Evolutionary conservation across 331 rosid genomes (phyloP), one percentile per base, ranked within the genome.

Genomic region (Dryas integrifolia): DNA sequence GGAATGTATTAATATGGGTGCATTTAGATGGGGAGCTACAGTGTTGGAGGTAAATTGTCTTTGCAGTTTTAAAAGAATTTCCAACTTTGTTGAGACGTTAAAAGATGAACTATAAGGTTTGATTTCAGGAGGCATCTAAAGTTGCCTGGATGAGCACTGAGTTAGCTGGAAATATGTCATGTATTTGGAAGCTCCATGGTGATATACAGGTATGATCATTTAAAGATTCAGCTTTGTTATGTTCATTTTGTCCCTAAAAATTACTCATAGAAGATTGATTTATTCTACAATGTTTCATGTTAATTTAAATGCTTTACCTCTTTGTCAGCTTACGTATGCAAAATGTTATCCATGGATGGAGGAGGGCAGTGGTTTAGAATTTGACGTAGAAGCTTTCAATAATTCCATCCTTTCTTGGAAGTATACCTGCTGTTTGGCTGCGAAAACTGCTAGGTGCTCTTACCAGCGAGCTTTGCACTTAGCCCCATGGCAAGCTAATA

Each of bases 401-500:
- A 72, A 86, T 79, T 93, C 98, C 69, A 84, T 93, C 75, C 79
- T 79, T 51, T 82, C 91, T 56, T 93, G 98, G 98, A 93, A 79
- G 86, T 79, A 43, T 69, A 80, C 86, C 58, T 81, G 98, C 79
- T 24, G 49, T 72, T 75, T 78, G 76, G 94, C 98, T 81, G 89
- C 88, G 67, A 79, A 68, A 77, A 67, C 82, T 56, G 96, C 98
- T 21, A 86, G 69, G 73, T 52, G 76, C 77, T 93, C 92, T 16
- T 93, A 93, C 76, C 96, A 93, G 81, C 92, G 88, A 67, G 97
- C 98, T 55, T 74, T 91, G 84, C 91, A 81, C 82, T 78, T 93
- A 83, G 82, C 97, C 81, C 98, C 98, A 39, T 90, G 96, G 97
- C 89, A 90, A 85, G 92, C 97, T 83, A 91, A 89, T 74, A 85